Base-by-base conservation (phyloP, 2,329 filamentous ascomycete species). In the Microcera coccophila region DNA sequence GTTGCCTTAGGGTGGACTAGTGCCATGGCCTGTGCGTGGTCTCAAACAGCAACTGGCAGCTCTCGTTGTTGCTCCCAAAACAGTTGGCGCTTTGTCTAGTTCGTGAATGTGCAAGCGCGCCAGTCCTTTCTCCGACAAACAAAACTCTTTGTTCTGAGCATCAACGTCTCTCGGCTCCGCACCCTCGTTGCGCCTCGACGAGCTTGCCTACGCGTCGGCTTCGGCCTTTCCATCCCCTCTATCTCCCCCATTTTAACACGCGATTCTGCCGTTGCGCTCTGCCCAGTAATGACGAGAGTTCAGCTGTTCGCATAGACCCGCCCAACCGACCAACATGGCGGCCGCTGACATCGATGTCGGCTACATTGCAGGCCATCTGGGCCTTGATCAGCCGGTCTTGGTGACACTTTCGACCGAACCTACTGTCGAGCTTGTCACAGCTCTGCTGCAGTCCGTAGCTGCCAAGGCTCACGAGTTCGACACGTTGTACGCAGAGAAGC, bases 391-490 rank as follows among this genome's bases (percentile, higher is more conserved):
- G 67, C 70, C 75, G 16, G 80, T 77, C 19, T 63, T 91, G 37
- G 70, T 75, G 36, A 73, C 76, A 18, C 67, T 83, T 55, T 72
- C 82, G 31, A 80, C 83, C 44, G 74, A 78, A 29, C 87, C 87
- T 37, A 96, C 90, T 3, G 71, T 77, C 49, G 88, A 94, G 11
- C 80, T 95, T 19, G 85, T 96, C 52, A 76, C 79, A 45, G 73
- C 79, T 32, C 74, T 98, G 39, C 76, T 98, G 31, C 74, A 80
- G 49, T 84, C 86, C 19, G 79, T 97, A 40, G 78, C 84, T 18
- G 71, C 73, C 21, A 95, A 93, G 65, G 89, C 87, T 26, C 86
- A 84, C 57, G 89, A 95, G 58, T 84, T 81, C 57, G 89, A 95
- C 62, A 78, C 82, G 29, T 70, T 95, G 31, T 88, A 85, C 57